A percentile compares a stretch with the other conserved stretches of the same genome.
phyloP scores from a whole-genome alignment of 2,329 filamentous ascomycete genomes.

The Xylaria arbuscula region DNA sequence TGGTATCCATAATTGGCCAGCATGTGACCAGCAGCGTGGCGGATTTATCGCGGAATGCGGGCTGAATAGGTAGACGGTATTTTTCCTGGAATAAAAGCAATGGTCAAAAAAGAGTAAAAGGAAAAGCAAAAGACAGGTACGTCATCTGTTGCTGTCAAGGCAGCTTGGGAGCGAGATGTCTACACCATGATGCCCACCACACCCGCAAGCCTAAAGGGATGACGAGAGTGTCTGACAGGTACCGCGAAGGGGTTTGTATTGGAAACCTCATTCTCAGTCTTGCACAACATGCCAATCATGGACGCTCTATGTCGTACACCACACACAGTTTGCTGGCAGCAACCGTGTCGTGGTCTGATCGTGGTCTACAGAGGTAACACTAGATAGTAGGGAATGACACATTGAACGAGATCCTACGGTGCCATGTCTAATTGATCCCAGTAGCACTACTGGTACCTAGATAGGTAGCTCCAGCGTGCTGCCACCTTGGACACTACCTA shows the following conservation, averaged over 20 bases:
- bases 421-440: neutral
- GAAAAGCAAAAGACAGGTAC: conserved; percentile 13
- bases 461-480: neutral
- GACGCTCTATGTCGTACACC: conserved; percentile 13
- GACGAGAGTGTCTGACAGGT: conserved; percentile 8
- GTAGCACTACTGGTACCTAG: too few relatives aligned
- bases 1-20: conserved; percentile 18
- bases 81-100: too few relatives aligned
- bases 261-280: conserved; percentile 13
- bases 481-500: neutral
- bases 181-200: conserved; percentile 1
- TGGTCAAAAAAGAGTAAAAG: neutral
- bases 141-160: conserved; percentile 11
- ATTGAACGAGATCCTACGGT: conserved; percentile 18
- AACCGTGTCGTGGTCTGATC: conserved; percentile 10
- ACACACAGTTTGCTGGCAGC: conserved; percentile 28
- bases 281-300: conserved; percentile 27
- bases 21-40: conserved; percentile 14
- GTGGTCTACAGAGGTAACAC: conserved; percentile 14
- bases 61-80: neutral
- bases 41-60: conserved; percentile 13
- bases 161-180: conserved; percentile 5
- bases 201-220: conserved; percentile 8
- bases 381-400: conserved; percentile 11
- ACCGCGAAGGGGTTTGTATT: conserved; percentile 24